phyloP scores from a whole-genome alignment of 257 asterid species.

The Perilla frutescens region DNA sequence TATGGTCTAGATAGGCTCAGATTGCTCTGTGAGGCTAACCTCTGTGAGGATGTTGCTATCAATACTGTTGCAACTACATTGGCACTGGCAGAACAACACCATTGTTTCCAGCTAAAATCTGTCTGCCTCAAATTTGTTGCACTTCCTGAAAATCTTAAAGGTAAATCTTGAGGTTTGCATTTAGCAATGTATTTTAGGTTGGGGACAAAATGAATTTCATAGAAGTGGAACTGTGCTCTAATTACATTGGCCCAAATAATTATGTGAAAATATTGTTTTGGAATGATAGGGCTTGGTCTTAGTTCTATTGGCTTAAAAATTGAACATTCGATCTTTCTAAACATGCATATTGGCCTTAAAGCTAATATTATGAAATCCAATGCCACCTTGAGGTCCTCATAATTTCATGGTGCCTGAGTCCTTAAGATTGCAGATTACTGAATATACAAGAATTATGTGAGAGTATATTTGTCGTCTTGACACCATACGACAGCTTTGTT shows the following conservation, averaged over 20 bases:
- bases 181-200: conserved; percentile 14
- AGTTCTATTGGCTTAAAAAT: not conserved
- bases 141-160: conserved; percentile 84
- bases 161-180: conserved; percentile 42
- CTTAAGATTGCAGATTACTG: too few species aligned
- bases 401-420: too few species aligned
- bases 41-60: conserved; percentile 83
- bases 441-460: too few species aligned
- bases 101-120: conserved; percentile 85
- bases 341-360: not conserved
- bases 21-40: conserved; percentile 83
- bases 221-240: not conserved
- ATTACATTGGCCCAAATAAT: not conserved
- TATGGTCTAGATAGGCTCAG: conserved; percentile 91
- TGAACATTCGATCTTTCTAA: too few species aligned
- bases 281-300: not conserved
- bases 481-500: too few species aligned
- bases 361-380: too few species aligned
- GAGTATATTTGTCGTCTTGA: too few species aligned
- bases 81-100: conserved; percentile 98
- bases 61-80: conserved; percentile 96
- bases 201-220: not conserved
- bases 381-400: not conserved
- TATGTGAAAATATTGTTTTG: not conserved
- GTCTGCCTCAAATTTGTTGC: conserved; percentile 88